These are phyloP conservation scores for Murraya paniculata DNA, from an alignment of 345 rosid genomes.

Conservation along the genomic window DNA sequence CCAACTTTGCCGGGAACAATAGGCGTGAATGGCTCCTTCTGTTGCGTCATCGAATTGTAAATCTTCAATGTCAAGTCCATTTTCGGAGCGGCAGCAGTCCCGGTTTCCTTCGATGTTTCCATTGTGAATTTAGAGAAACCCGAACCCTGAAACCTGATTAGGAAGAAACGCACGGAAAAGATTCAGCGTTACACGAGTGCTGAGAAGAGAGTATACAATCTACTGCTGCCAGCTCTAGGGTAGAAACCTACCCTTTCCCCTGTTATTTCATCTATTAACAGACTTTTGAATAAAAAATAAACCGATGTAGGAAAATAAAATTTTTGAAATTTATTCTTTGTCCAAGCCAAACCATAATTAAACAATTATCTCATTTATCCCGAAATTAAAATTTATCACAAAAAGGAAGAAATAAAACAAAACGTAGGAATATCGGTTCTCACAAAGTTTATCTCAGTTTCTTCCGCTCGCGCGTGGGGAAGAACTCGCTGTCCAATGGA, in stretches of 20 bases:
- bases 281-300: too few relatives aligned
- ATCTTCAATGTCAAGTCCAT: constrained; percentile 31
- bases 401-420: too few relatives aligned
- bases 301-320: too few relatives aligned
- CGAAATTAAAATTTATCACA: too few relatives aligned
- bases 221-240: background rate
- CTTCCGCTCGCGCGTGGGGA: too few relatives aligned
- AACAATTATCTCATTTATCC: too few relatives aligned
- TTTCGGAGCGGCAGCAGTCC: background rate
- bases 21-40: constrained; percentile 55
- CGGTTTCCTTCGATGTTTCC: background rate
- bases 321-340: too few relatives aligned
- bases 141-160: background rate
- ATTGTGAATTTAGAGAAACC: background rate
- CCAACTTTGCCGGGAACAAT: constrained; percentile 53
- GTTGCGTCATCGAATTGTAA: constrained; percentile 69
- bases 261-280: too few relatives aligned
- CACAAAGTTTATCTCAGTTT: too few relatives aligned
- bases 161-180: background rate
- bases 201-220: background rate
- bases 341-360: too few relatives aligned
- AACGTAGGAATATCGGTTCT: too few relatives aligned
- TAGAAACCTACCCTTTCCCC: background rate
- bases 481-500: too few relatives aligned
- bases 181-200: background rate